A percentile compares a stretch with the other conserved stretches of the same genome.
phyloP scores from a whole-genome alignment of 2,329 filamentous ascomycete species.

The Blastomyces gilchristii region DNA sequence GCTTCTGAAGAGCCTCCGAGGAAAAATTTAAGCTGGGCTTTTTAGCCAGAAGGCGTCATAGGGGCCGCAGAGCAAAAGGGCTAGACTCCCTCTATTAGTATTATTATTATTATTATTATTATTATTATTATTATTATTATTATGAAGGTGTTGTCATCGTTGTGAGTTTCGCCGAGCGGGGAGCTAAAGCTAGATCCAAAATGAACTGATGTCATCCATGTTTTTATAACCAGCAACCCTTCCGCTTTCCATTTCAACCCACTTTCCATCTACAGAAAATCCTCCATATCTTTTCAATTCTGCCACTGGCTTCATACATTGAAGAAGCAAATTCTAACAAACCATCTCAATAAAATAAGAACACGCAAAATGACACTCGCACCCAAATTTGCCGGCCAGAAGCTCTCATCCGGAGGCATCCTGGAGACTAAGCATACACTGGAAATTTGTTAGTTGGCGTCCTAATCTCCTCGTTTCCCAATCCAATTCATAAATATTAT shows the following conservation, averaged over 20 bases:
- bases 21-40: background rate
- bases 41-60: background rate
- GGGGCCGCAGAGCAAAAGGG: background rate
- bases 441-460: slow-evolving; percentile 28
- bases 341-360: background rate
- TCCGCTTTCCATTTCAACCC: background rate
- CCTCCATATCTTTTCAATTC: background rate
- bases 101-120: background rate
- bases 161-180: background rate
- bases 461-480: background rate
- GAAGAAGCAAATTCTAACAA: background rate
- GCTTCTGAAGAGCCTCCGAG: background rate
- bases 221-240: background rate
- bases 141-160: background rate
- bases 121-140: background rate
- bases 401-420: slow-evolving; percentile 18
- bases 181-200: background rate
- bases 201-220: background rate
- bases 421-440: slow-evolving; percentile 27
- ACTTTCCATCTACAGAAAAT: background rate
- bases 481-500: background rate
- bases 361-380: slow-evolving; percentile 44
- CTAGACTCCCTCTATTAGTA: background rate
- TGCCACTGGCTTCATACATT: background rate
- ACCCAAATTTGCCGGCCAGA: slow-evolving; percentile 49